phyloP scores from a whole-genome alignment of 495 filamentous ascomycete species.

The Lentithecium fluviatile region DNA sequence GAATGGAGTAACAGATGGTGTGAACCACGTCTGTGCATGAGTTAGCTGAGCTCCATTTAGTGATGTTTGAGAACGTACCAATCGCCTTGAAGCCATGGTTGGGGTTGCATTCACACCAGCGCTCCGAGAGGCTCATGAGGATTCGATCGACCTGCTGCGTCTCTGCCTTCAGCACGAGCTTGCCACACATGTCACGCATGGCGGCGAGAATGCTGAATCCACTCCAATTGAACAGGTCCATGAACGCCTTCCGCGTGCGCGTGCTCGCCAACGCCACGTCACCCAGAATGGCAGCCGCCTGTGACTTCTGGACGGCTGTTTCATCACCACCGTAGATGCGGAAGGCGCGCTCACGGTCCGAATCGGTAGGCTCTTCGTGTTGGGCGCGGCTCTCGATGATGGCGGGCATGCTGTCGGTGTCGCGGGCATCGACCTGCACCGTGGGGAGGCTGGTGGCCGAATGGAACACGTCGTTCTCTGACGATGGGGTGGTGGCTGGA shows the following conservation, averaged over 20 bases:
- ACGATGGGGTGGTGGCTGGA: constrained; percentile 42
- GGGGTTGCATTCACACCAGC: constrained; percentile 94
- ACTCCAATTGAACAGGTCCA: constrained; percentile 85
- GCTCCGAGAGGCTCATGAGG: constrained; percentile 76
- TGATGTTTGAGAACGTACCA: constrained; percentile 54
- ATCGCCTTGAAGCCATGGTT: constrained; percentile 89
- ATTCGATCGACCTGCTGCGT: constrained; percentile 97
- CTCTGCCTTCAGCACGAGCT: constrained; percentile 84
- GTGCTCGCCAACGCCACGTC: constrained; percentile 65
- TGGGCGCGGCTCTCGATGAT: constrained; percentile 13
- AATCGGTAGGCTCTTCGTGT: constrained; percentile 52
- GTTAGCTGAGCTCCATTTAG: constrained; percentile 12
- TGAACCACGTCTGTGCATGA: constrained; percentile 74
- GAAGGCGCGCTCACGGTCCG: constrained; percentile 71
- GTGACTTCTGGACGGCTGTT: constrained; percentile 68
- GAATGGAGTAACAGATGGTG: constrained; percentile 93
- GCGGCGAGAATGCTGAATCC: constrained; percentile 77
- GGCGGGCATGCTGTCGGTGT: constrained; percentile 33
- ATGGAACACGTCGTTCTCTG: constrained; percentile 46
- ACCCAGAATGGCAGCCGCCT: constrained; percentile 87
- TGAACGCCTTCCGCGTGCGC: constrained; percentile 76
- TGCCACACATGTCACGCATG: constrained; percentile 75
- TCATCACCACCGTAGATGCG: constrained; percentile 87
- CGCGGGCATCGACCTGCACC: constrained; percentile 47
- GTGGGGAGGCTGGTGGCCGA: constrained; percentile 52